phyloP scores from a whole-genome alignment of 2,329 filamentous ascomycete species.

The Microsporum canis region DNA sequence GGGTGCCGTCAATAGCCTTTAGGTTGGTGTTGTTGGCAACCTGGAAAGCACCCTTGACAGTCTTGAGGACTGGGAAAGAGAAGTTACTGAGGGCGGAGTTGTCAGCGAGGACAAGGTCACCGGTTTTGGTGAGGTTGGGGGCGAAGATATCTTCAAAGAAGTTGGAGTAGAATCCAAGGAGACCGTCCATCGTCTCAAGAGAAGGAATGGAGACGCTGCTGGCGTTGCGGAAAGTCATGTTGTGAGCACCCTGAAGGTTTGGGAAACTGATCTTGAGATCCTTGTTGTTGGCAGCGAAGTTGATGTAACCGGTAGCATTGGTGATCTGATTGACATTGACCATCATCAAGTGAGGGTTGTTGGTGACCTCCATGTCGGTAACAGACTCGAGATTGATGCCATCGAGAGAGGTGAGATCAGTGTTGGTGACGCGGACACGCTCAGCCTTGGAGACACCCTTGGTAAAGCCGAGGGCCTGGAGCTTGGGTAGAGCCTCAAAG shows the following conservation, averaged over 20 bases:
- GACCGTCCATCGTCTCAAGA: slow-evolving; percentile 61
- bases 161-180: slow-evolving; percentile 76
- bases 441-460: slow-evolving; percentile 55
- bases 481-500: slow-evolving; percentile 59
- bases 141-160: slow-evolving; percentile 34
- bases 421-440: slow-evolving; percentile 71
- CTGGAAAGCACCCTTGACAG: slow-evolving; percentile 65
- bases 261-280: slow-evolving; percentile 62
- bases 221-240: slow-evolving; percentile 74
- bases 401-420: slow-evolving; percentile 62
- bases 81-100: slow-evolving; percentile 57
- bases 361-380: slow-evolving; percentile 67
- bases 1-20: slow-evolving; percentile 53
- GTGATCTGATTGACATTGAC: slow-evolving; percentile 63
- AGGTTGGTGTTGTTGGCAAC: slow-evolving; percentile 85
- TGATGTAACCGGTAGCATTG: slow-evolving; percentile 60
- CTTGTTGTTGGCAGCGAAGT: slow-evolving; percentile 68
- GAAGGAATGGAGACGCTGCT: slow-evolving; percentile 61
- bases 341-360: slow-evolving; percentile 69
- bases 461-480: slow-evolving; percentile 50
- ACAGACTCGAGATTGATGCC: slow-evolving; percentile 72
- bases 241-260: slow-evolving; percentile 64
- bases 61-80: slow-evolving; percentile 56
- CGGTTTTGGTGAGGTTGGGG: slow-evolving; percentile 37
- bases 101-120: slow-evolving; percentile 46